phyloP scores from a whole-genome alignment of 495 filamentous ascomycete genomes.

The Podospora bellae-mahoneyi region DNA sequence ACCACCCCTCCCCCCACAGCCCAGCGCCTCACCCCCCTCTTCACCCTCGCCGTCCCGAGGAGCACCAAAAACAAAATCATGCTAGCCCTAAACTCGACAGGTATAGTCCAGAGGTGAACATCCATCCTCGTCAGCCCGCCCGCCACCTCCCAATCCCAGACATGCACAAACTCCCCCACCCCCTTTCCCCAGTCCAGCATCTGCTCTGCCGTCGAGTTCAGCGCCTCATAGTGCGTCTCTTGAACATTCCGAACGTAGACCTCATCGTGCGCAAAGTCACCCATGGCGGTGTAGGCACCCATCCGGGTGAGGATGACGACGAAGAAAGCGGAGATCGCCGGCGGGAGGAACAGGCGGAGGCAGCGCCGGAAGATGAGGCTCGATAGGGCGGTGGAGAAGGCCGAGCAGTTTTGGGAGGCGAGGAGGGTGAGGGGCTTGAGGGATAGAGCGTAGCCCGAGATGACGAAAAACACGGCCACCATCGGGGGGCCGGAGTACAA shows the following conservation, averaged over 20 bases:
- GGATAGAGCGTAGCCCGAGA: constrained; percentile 68
- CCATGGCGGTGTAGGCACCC: constrained; percentile 48
- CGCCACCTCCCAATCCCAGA: constrained; percentile 41
- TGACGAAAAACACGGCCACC: constrained; percentile 74
- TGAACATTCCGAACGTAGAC: constrained; percentile 39
- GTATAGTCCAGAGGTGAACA: constrained; percentile 71
- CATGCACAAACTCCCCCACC: constrained; percentile 37
- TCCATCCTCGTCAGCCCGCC: constrained; percentile 54
- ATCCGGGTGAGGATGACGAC: constrained; percentile 56
- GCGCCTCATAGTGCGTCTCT: constrained; percentile 37
- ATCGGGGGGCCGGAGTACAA: constrained; percentile 66
- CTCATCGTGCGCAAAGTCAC: constrained; percentile 37
- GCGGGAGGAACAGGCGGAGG: constrained; percentile 64
- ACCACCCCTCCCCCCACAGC: constrained; percentile 27
- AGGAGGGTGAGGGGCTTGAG: constrained; percentile 60
- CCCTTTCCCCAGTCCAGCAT: constrained; percentile 27
- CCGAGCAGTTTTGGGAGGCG: constrained; percentile 42
- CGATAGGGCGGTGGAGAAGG: constrained; percentile 42
- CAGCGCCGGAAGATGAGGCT: constrained; percentile 66
- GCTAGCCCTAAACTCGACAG: constrained; percentile 63
- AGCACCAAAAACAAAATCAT: constrained; percentile 62
- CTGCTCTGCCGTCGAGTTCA: background rate
- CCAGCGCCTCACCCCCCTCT: constrained; percentile 24
- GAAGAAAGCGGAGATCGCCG: constrained; percentile 55
- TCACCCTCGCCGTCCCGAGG: constrained; percentile 42